Evolutionary conservation across 345 rosid genomes (phyloP).

Genomic region (Raphanus raphanistrum): DNA sequence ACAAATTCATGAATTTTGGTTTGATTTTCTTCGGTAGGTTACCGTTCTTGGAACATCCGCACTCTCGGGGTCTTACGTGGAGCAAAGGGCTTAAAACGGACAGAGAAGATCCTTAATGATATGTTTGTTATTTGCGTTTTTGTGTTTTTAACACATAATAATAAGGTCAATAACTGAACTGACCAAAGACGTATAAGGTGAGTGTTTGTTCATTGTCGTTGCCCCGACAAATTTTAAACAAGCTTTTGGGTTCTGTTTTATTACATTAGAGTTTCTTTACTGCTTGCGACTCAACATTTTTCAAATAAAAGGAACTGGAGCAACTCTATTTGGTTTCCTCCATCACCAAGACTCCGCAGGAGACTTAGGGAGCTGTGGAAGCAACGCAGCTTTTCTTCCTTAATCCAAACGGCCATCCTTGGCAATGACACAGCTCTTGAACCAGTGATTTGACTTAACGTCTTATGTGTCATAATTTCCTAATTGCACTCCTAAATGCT

Average conservation of each 20-base stretch:
- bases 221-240: conserved; percentile 15
- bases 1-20: background rate
- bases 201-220: conserved; percentile 16
- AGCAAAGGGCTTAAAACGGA: conserved; percentile 58
- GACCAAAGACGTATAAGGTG: conserved; percentile 29
- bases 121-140: conserved; percentile 28
- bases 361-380: conserved; percentile 86
- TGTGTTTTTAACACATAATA: conserved; percentile 20
- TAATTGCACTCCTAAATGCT: no score
- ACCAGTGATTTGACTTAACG: background rate
- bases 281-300: background rate
- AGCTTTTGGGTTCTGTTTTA: background rate
- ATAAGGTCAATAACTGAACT: conserved; percentile 34
- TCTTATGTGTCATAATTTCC: no score
- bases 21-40: conserved; percentile 51
- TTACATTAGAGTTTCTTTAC: background rate
- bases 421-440: conserved; percentile 64
- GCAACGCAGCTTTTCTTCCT: conserved; percentile 71
- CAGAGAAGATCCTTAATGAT: conserved; percentile 13
- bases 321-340: conserved; percentile 51
- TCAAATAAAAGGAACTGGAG: conserved; percentile 43
- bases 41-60: conserved; percentile 91
- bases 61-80: conserved; percentile 87
- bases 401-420: conserved; percentile 94
- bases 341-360: conserved; percentile 91